Evolutionary conservation across 257 asterid genomes (phyloP).

Genomic region (Ligustrum vulgare): DNA sequence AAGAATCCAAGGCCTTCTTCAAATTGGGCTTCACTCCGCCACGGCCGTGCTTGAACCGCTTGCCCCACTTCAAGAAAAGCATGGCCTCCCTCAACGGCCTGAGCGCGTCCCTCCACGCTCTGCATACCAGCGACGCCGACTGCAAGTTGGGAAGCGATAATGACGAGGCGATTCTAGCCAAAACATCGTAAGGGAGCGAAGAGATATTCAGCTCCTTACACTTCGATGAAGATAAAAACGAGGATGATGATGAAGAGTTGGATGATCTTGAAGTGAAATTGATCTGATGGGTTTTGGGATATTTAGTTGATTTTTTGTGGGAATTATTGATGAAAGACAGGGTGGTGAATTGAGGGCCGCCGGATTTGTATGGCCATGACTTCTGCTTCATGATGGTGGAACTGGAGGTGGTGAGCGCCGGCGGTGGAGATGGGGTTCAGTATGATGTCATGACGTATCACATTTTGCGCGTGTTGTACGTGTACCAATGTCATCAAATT

Average conservation of each 20-base stretch:
- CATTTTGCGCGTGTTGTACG: not conserved
- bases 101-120: slow-evolving; percentile 83
- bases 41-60: slow-evolving; percentile 78
- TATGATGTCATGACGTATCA: not conserved
- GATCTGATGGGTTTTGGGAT: slow-evolving; percentile 25
- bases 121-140: slow-evolving; percentile 79
- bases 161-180: slow-evolving; percentile 50
- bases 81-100: slow-evolving; percentile 73
- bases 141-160: slow-evolving; percentile 55
- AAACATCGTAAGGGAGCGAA: slow-evolving; percentile 57
- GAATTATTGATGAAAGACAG: slow-evolving; percentile 29
- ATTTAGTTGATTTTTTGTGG: slow-evolving; percentile 11
- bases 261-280: slow-evolving; percentile 8
- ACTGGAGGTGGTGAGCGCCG: not conserved
- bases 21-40: slow-evolving; percentile 57
- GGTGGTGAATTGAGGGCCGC: slow-evolving; percentile 37
- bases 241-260: slow-evolving; percentile 15
- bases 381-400: slow-evolving; percentile 38
- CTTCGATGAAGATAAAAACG: not conserved
- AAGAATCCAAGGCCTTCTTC: slow-evolving; percentile 61
- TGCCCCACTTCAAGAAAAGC: slow-evolving; percentile 56
- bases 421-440: not conserved
- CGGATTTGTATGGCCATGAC: slow-evolving; percentile 49
- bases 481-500: not conserved
- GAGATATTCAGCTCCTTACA: slow-evolving; percentile 40